phyloP scores from a whole-genome alignment of 257 asterid species.

The Solanum sitiens region DNA sequence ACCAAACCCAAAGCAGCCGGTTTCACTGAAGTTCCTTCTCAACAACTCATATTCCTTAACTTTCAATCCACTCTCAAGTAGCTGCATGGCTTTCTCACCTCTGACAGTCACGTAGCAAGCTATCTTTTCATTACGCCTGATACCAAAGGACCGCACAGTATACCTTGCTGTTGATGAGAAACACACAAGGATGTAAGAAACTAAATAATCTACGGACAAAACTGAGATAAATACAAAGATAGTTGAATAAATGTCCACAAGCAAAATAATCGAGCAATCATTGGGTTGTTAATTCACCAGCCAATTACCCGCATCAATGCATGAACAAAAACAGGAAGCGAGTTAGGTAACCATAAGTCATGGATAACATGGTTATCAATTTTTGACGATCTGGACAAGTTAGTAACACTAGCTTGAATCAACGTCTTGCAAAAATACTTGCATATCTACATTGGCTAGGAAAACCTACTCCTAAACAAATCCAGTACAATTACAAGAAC shows the following conservation, averaged over 20 bases:
- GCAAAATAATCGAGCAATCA: not conserved
- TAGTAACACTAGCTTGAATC: not conserved
- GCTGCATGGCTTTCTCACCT: conserved; percentile 63
- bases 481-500: not conserved
- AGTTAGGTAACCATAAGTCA: not conserved
- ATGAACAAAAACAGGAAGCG: not conserved
- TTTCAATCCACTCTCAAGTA: conserved; percentile 61
- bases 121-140: conserved; percentile 70
- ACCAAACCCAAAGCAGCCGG: conserved; percentile 81
- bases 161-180: conserved; percentile 43
- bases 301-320: not conserved
- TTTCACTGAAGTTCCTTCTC: conserved; percentile 57
- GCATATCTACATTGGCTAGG: not conserved
- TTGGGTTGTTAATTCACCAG: not conserved
- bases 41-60: conserved; percentile 60
- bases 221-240: not conserved
- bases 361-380: not conserved
- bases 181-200: not conserved
- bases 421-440: not conserved
- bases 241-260: not conserved
- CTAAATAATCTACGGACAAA: not conserved
- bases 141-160: conserved; percentile 68
- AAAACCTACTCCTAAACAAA: not conserved
- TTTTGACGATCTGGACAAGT: not conserved
- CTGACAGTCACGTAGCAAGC: conserved; percentile 66